Evolutionary conservation across 2,329 filamentous ascomycete species (phyloP).

Genomic region (Alternaria consortialis): DNA sequence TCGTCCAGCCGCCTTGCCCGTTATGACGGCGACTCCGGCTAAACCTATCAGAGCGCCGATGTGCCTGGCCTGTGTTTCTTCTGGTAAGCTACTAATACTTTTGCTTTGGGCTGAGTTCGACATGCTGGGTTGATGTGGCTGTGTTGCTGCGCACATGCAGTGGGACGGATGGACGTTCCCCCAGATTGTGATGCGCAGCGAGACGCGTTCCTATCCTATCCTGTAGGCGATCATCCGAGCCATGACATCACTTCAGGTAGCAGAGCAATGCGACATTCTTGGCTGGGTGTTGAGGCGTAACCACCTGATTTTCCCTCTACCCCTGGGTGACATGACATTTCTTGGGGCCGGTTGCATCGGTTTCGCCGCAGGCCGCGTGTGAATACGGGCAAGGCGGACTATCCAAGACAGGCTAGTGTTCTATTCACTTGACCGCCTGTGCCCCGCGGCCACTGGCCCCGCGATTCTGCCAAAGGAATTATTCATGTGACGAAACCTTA

Average conservation of each 20-base stretch:
- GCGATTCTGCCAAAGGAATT: slow-evolving; percentile 20
- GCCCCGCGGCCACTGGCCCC: slow-evolving; percentile 18
- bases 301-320: background rate
- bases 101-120: slow-evolving; percentile 23
- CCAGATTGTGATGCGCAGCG: slow-evolving; percentile 33
- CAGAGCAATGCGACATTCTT: background rate
- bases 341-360: slow-evolving; percentile 4
- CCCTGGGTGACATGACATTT: slow-evolving; percentile 22
- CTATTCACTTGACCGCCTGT: slow-evolving; percentile 11
- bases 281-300: background rate
- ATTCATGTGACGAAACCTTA: slow-evolving; percentile 11
- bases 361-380: background rate
- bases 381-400: background rate
- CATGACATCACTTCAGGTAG: slow-evolving; percentile 27
- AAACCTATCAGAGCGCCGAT: slow-evolving; percentile 32
- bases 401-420: background rate
- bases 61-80: slow-evolving; percentile 39
- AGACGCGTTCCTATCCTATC: slow-evolving; percentile 21
- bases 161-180: slow-evolving; percentile 12
- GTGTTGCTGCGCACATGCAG: slow-evolving; percentile 5
- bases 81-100: slow-evolving; percentile 40
- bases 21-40: slow-evolving; percentile 14
- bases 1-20: slow-evolving; percentile 30
- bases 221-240: slow-evolving; percentile 20
- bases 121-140: slow-evolving; percentile 4